These are phyloP conservation scores for Ceratobasidium sp. DNA, from an alignment of 1,284 basidiomycete species.

Conservation along the genomic window DNA sequence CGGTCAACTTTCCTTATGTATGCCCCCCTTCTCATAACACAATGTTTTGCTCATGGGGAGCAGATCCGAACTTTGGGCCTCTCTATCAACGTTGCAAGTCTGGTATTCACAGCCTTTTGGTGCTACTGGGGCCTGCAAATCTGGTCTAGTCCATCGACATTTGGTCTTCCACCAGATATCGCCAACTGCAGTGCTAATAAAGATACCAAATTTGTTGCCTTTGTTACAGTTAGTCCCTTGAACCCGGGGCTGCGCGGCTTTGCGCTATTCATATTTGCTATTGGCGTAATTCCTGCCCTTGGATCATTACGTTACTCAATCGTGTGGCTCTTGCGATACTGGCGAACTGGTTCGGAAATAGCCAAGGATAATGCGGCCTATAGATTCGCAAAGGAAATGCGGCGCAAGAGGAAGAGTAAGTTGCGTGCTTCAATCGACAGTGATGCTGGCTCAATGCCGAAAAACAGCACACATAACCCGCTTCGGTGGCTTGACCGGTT, in stretches of 20 bases:
- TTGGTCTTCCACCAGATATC: background rate
- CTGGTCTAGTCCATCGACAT: conserved; percentile 12
- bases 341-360: background rate
- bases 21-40: background rate
- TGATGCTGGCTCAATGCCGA: background rate
- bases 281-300: conserved; percentile 6
- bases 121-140: conserved; percentile 38
- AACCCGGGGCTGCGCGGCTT: conserved; percentile 30
- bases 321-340: background rate
- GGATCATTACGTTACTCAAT: background rate
- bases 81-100: conserved; percentile 24
- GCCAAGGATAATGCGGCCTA: conserved; percentile 15
- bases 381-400: background rate
- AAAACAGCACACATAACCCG: conserved; percentile 2
- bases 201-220: conserved; percentile 11
- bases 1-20: conserved; percentile 29
- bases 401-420: background rate
- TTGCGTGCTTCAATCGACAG: background rate
- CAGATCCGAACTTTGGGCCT: conserved; percentile 21
- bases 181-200: background rate
- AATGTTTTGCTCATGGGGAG: background rate
- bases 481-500: conserved; percentile 12
- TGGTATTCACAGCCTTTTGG: conserved; percentile 31
- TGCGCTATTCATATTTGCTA: conserved; percentile 27
- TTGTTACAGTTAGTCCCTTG: conserved; percentile 6